These are phyloP conservation scores for Mercurialis annua DNA, from an alignment of 345 rosid species.

Conservation along the genomic window DNA sequence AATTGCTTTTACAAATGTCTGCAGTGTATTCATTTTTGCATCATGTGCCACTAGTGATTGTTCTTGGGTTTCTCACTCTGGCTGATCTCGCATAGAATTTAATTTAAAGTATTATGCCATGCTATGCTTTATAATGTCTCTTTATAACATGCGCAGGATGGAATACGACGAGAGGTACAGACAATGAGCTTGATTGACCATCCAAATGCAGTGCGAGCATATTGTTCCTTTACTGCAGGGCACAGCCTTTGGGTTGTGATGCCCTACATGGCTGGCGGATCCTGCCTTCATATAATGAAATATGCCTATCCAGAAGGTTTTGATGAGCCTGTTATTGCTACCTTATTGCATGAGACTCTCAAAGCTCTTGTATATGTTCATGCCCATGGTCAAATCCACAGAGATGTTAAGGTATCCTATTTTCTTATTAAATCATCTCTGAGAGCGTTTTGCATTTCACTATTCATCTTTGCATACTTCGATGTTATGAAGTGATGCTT, in stretches of 20 bases:
- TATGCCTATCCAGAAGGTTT: conserved; percentile 80
- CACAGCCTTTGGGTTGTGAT: conserved; percentile 96
- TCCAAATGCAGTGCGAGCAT: conserved; percentile 77
- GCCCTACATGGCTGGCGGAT: conserved; percentile 99
- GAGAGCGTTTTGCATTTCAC: too few species aligned
- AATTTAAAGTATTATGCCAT: background rate
- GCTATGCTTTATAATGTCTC: background rate
- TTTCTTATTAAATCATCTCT: background rate
- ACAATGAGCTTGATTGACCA: conserved; percentile 89
- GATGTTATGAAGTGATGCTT: conserved; percentile 15
- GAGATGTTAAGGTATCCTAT: conserved; percentile 86
- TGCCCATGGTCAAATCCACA: conserved; percentile 89
- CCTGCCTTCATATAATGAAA: conserved; percentile 95
- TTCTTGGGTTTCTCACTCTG: background rate
- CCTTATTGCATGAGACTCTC: conserved; percentile 78
- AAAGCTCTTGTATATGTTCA: conserved; percentile 97
- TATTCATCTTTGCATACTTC: background rate
- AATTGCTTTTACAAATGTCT: background rate
- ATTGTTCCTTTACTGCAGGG: conserved; percentile 84
- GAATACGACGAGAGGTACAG: conserved; percentile 92
- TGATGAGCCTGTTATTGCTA: conserved; percentile 93
- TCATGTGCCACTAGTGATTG: conserved; percentile 4
- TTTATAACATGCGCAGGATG: conserved; percentile 60
- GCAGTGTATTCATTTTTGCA: background rate
- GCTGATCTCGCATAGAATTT: background rate